Evolutionary conservation across 305 asterid genomes (phyloP).

Genomic region (Rubia peregrina): DNA sequence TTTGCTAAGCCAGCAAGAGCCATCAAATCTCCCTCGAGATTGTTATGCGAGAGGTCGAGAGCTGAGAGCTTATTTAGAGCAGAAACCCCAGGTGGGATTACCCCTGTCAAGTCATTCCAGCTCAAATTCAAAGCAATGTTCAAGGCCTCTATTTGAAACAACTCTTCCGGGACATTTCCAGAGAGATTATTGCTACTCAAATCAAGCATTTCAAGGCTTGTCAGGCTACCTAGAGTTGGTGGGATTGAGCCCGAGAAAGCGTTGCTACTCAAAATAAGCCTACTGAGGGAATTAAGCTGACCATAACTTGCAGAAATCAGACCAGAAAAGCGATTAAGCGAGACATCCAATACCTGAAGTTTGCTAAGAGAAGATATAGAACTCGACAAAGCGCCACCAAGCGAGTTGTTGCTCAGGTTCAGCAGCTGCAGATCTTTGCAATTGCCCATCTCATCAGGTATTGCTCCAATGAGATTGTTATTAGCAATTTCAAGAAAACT

Average conservation of each 20-base stretch:
- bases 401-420: slow-evolving; percentile 55
- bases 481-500: slow-evolving; percentile 67
- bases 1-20: slow-evolving; percentile 60
- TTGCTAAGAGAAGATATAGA: slow-evolving; percentile 47
- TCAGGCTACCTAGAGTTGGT: slow-evolving; percentile 43
- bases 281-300: slow-evolving; percentile 40
- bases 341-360: slow-evolving; percentile 59
- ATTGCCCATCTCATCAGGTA: slow-evolving; percentile 65
- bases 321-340: slow-evolving; percentile 50
- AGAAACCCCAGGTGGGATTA: slow-evolving; percentile 55
- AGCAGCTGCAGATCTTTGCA: slow-evolving; percentile 66
- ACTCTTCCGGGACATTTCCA: slow-evolving; percentile 51
- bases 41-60: slow-evolving; percentile 66
- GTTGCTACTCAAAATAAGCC: slow-evolving; percentile 50
- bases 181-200: slow-evolving; percentile 57
- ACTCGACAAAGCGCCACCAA: slow-evolving; percentile 40
- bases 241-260: slow-evolving; percentile 60
- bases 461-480: slow-evolving; percentile 43
- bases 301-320: slow-evolving; percentile 57
- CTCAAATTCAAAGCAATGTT: slow-evolving; percentile 78
- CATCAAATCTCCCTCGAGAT: slow-evolving; percentile 59
- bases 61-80: slow-evolving; percentile 53
- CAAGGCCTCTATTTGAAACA: slow-evolving; percentile 52
- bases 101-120: slow-evolving; percentile 62
- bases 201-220: slow-evolving; percentile 70